Conservation (phyloP, 352 stramenopile genomes). For the Phytophthora melonis region DNA sequence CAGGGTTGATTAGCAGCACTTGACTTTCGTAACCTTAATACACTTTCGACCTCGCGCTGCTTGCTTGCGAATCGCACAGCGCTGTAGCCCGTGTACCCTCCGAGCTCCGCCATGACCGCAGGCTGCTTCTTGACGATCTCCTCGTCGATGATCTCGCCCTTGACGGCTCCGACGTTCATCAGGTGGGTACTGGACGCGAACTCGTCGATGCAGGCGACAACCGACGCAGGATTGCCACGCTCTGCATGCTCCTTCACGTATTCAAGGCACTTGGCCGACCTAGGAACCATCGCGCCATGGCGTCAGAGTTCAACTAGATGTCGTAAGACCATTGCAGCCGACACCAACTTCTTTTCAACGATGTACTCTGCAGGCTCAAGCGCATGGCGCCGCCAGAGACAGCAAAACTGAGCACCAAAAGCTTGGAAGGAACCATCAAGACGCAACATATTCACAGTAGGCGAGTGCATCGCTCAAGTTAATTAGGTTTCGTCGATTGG, state of each 20-base stretch:
- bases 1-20: no score
- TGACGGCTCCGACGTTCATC: slow-evolving; percentile 54
- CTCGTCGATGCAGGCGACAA: not conserved
- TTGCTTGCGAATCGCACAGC: slow-evolving; percentile 53
- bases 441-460: not conserved
- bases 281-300: not conserved
- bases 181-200: slow-evolving; percentile 41
- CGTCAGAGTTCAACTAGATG: not conserved
- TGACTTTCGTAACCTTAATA: no score
- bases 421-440: not conserved
- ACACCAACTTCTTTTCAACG: not conserved
- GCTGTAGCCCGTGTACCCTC: slow-evolving; percentile 61
- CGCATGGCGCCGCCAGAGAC: no score
- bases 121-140: slow-evolving; percentile 48
- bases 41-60: slow-evolving; percentile 40
- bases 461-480: not conserved
- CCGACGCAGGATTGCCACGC: not conserved
- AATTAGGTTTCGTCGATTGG: not conserved
- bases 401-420: no score
- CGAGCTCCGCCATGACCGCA: slow-evolving; percentile 51
- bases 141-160: slow-evolving; percentile 49
- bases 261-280: not conserved
- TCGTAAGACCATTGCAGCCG: not conserved
- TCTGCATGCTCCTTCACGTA: slow-evolving; percentile 6
- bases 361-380: no score